Conservation (phyloP, 2,329 filamentous ascomycete species). For the Dothistroma septosporum region DNA sequence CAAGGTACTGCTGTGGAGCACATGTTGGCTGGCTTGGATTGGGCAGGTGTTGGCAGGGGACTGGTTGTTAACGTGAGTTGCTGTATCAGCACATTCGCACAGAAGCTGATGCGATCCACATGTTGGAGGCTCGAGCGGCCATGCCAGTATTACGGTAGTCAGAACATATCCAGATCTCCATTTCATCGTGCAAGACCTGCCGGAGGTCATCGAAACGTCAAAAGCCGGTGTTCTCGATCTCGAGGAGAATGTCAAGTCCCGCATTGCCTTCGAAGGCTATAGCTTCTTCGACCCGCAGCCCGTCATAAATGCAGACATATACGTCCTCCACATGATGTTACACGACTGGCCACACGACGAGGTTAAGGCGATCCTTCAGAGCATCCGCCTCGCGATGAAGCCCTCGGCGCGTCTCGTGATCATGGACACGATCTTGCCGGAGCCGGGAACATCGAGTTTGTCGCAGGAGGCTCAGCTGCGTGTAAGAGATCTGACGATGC, state of each 20-base stretch:
- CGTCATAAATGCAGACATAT: slow-evolving; percentile 31
- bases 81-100: too few species aligned
- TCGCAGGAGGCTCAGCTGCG: slow-evolving; percentile 20
- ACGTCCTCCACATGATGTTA: slow-evolving; percentile 16
- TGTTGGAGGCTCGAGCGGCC: slow-evolving; percentile 41
- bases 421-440: slow-evolving; percentile 24
- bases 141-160: slow-evolving; percentile 42
- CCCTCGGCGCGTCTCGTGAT: slow-evolving; percentile 23
- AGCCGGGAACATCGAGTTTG: slow-evolving; percentile 13
- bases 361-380: neutral
- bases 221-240: slow-evolving; percentile 16
- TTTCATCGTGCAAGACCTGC: slow-evolving; percentile 47
- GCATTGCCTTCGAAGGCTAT: slow-evolving; percentile 18
- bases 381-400: neutral
- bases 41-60: slow-evolving; percentile 30
- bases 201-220: slow-evolving; percentile 12
- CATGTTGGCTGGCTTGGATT: slow-evolving; percentile 54
- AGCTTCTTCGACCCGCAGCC: slow-evolving; percentile 32
- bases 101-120: slow-evolving; percentile 16
- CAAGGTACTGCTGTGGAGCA: slow-evolving; percentile 55
- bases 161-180: slow-evolving; percentile 41
- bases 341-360: neutral
- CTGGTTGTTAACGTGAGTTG: too few species aligned
- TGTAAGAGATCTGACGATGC: slow-evolving; percentile 24
- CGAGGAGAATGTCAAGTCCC: slow-evolving; percentile 10